phyloP scores from a whole-genome alignment of 176 grass and related monocot genomes.

The Eremochloa ophiuroides region DNA sequence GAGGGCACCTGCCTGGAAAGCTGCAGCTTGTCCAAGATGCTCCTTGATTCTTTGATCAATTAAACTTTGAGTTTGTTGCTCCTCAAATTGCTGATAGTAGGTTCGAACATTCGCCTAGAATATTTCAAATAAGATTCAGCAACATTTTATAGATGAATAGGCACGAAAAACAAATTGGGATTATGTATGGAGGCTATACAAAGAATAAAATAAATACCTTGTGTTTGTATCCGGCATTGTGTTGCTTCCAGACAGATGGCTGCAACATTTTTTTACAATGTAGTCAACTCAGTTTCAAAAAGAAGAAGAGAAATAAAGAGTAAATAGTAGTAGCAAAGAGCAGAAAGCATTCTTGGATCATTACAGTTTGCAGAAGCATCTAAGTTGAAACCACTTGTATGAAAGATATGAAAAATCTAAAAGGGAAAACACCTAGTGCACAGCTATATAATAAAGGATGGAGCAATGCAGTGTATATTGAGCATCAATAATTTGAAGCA shows the following conservation, averaged over 20 bases:
- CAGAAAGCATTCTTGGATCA: not conserved
- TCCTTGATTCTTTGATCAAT: conserved; percentile 99
- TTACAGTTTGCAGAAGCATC: not conserved
- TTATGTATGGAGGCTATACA: not conserved
- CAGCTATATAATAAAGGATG: not conserved
- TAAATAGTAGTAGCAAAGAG: not conserved
- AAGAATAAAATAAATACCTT: conserved; percentile 60
- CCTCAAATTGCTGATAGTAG: conserved; percentile 99
- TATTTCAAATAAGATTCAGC: conserved; percentile 11
- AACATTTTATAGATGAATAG: not conserved
- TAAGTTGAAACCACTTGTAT: not conserved
- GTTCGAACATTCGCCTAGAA: conserved; percentile 85
- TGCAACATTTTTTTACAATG: conserved; percentile 41
- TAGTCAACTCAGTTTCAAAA: conserved; percentile 23
- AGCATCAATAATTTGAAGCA: not conserved
- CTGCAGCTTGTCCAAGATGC: conserved; percentile 88
- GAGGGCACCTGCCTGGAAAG: conserved; percentile 83
- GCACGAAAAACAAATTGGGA: not conserved
- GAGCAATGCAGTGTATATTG: not conserved
- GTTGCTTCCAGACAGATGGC: conserved; percentile 96
- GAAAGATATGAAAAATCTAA: not conserved
- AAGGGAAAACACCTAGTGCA: not conserved
- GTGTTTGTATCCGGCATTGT: conserved; percentile 96
- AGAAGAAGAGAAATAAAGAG: not conserved
- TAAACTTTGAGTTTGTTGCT: conserved; percentile 96